Base-by-base conservation (phyloP, 2,329 filamentous ascomycete genomes). In the Apiospora rasikravindrae region DNA sequence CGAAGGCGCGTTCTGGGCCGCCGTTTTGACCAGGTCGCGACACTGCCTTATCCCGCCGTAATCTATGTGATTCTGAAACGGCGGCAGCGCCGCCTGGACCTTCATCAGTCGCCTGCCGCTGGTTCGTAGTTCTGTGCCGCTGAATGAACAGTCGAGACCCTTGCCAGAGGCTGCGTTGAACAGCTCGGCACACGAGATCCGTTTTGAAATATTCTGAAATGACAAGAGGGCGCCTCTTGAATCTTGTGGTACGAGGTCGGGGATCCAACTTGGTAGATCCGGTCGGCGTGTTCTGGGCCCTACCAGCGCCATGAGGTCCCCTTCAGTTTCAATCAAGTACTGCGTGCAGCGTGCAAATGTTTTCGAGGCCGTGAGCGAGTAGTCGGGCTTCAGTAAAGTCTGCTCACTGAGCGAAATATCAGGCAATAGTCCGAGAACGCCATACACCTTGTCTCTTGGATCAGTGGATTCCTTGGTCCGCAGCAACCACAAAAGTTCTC, bases 381-480 rank as follows among this genome's bases (percentile, higher is more conserved):
- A 69, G 40, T 16, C 69, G 29, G 33, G 40, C 33, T 26, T 72
- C 71, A 67, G 69, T 37, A 40, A 45, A 66, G 5, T 42, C 16
- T 29, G 68, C 33, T 22, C 61, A 68, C 14, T 45, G 44, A 24
- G 24, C 16, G 26, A 26, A 24, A 26, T 64, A 33, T 70, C 72
- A 47, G 45, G 69, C 64, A 70, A 64, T 3, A 73, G 42, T 16
- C 72, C 72, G 13, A 73, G 61, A 40, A 72, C 67, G 19, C 70
- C 70, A 53, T 73, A 73, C 19, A 73, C 42, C 16, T 71, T 40
- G 29, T 73, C 72, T 42, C 70, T 53, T 45, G 69, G 33, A 24
- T 73, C 70, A 4, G 72, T 73, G 14, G 72, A 68, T 16, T 66
- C 29, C 29, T 66, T 64, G 40, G 44, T 61, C 22, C 71, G 71